Percentiles rank a stretch among this genome's conserved stretches.
These are phyloP conservation scores for Zoysia pacifica DNA, from an alignment of 176 grass and related monocot genomes.

Conservation along the genomic window DNA sequence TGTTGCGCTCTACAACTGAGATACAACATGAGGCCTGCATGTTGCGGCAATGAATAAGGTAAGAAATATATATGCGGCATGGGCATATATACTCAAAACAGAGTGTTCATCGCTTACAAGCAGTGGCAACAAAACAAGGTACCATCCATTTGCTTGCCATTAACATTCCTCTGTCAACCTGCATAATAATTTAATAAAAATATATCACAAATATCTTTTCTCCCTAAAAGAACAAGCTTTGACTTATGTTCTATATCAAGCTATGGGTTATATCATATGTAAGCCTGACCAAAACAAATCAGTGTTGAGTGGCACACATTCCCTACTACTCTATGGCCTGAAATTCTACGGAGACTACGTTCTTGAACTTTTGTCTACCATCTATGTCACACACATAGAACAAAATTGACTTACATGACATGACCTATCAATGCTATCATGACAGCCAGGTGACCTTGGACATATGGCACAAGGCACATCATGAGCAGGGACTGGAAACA, in stretches of 20 bases:
- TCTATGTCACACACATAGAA: background rate
- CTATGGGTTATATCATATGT: background rate
- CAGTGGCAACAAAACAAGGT: slow-evolving; percentile 65
- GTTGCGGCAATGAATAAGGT: slow-evolving; percentile 19
- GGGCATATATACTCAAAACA: background rate
- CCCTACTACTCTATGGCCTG: background rate
- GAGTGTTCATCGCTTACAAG: slow-evolving; percentile 63
- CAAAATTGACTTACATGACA: slow-evolving; percentile 5
- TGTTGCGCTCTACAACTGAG: slow-evolving; percentile 82
- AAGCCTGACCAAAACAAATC: background rate
- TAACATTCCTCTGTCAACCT: slow-evolving; percentile 84
- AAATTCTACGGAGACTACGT: background rate
- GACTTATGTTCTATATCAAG: background rate
- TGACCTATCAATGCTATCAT: no score
- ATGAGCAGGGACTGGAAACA: no score
- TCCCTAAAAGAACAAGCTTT: background rate
- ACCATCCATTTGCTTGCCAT: slow-evolving; percentile 88
- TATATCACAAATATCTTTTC: background rate
- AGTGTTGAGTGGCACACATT: background rate
- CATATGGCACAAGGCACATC: no score
- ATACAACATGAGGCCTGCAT: slow-evolving; percentile 74
- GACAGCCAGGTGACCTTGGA: no score
- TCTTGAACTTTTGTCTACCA: background rate
- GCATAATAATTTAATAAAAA: background rate
- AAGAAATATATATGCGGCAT: background rate